Evolutionary conservation across 1,284 basidiomycete species (phyloP), one percentile per base, ranked within the genome.

Genomic region (Leucoagaricus sp.): DNA sequence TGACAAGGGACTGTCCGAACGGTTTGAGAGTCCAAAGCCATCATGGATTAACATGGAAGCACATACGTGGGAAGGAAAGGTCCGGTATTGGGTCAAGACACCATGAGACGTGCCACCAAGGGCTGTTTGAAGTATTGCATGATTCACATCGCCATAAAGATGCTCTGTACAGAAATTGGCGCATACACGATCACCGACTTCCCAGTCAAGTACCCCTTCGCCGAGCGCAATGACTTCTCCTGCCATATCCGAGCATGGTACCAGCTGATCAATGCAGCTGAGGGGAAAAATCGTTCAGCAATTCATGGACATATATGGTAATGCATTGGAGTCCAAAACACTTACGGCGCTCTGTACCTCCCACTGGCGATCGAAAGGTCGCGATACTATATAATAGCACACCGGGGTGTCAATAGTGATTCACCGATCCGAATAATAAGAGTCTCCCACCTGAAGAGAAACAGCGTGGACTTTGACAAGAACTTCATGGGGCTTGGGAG

Each of bases 241-340:
- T 10, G 86, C 84, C 55, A 78, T 75, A 61, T 88, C 86, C 4
- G 84, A 86, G 62, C 75, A 71, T 1, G 84, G 83, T 15, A 84
- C 72, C 4, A 78, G 61, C 36, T 79, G 65, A 2, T 65, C 62
- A 31, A 55, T 58, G n/a, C n/a, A n/a, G n/a, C n/a, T n/a, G n/a
- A n/a, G n/a, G n/a, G n/a, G n/a, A n/a, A n/a, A n/a, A n/a, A n/a
- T n/a, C n/a, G n/a, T n/a, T n/a, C n/a, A n/a, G n/a, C n/a, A n/a
- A n/a, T n/a, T n/a, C n/a, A n/a, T n/a, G n/a, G n/a, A n/a, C n/a
- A n/a, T n/a, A n/a, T n/a, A n/a, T n/a, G n/a, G n/a, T n/a, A n/a
- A n/a, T n/a, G n/a, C n/a, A n/a, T n/a, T n/a, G n/a, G n/a, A n/a
- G n/a, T n/a, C n/a, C n/a, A n/a, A n/a, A n/a, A n/a, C n/a, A n/a